Conservation (phyloP, 495 filamentous ascomycete species). For the Gamarada debralockiae region DNA sequence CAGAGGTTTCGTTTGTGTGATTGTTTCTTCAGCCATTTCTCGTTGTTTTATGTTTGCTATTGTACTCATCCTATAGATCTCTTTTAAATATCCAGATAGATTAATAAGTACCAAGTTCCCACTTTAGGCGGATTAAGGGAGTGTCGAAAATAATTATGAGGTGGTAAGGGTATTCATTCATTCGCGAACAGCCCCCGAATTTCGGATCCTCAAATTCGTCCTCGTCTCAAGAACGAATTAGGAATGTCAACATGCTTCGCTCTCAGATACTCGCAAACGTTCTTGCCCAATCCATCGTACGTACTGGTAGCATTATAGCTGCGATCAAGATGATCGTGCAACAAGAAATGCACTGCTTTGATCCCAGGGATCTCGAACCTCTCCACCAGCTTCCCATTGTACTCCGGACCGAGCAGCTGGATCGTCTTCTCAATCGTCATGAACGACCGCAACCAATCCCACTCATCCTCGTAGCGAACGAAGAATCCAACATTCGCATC, state of each 20-base stretch:
- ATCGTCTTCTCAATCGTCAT: slow-evolving; percentile 25
- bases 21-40: too few relatives aligned
- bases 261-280: slow-evolving; percentile 49
- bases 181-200: too few relatives aligned
- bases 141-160: too few relatives aligned
- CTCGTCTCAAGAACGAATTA: not conserved
- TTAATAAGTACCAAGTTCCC: too few relatives aligned
- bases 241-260: slow-evolving; percentile 25
- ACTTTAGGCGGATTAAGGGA: too few relatives aligned
- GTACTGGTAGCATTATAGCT: slow-evolving; percentile 45
- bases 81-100: too few relatives aligned
- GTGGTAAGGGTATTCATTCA: too few relatives aligned
- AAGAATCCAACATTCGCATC: slow-evolving; percentile 32
- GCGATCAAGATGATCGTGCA: slow-evolving; percentile 48
- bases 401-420: slow-evolving; percentile 29
- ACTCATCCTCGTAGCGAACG: slow-evolving; percentile 26
- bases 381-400: slow-evolving; percentile 15
- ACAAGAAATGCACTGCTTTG: slow-evolving; percentile 49
- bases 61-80: too few relatives aligned
- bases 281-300: slow-evolving; percentile 53
- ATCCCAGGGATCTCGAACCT: slow-evolving; percentile 26
- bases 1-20: too few relatives aligned
- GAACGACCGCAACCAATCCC: slow-evolving; percentile 29
- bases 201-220: too few relatives aligned
- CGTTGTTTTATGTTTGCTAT: too few relatives aligned